These are phyloP conservation scores for Aureobasidium sp. DNA, from an alignment of 2,329 filamentous ascomycete genomes.

Conservation along the genomic window DNA sequence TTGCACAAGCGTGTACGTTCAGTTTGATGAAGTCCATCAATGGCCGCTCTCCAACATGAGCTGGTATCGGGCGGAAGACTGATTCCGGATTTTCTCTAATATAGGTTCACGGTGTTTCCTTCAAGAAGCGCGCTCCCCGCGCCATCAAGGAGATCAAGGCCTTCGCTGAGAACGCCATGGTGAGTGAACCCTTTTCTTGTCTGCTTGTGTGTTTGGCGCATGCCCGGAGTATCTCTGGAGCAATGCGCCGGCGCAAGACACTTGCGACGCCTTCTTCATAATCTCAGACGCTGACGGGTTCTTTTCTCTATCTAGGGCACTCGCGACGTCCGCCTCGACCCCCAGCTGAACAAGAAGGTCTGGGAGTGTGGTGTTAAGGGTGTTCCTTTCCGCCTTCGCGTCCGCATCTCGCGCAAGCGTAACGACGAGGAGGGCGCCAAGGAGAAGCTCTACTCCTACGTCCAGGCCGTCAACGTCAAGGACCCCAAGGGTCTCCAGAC, in stretches of 20 bases:
- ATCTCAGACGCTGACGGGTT: neutral
- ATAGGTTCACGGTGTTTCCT: conserved; percentile 89
- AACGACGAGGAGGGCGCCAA: conserved; percentile 99
- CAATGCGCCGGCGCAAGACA: neutral
- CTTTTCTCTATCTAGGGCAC: conserved; percentile 66
- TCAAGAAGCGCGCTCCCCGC: conserved; percentile 99
- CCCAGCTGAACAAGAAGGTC: conserved; percentile 99
- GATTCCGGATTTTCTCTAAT: conserved; percentile 33
- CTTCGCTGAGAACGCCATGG: conserved; percentile 92
- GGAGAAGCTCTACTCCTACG: conserved; percentile 99
- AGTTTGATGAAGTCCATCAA: conserved; percentile 65
- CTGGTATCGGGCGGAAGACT: conserved; percentile 60
- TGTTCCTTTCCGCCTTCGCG: conserved; percentile 90
- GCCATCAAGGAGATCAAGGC: conserved; percentile 99
- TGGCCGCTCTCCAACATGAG: conserved; percentile 25
- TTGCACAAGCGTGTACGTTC: conserved; percentile 96
- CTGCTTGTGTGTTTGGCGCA: neutral
- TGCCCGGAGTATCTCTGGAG: neutral
- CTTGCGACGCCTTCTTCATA: neutral
- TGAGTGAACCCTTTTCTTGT: conserved; percentile 44
- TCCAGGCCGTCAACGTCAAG: conserved; percentile 99
- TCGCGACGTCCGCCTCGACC: conserved; percentile 93
- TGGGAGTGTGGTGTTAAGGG: conserved; percentile 99
- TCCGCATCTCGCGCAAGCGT: conserved; percentile 98
- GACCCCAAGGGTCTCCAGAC: conserved; percentile 96